Percentiles rank a stretch among this genome's conserved stretches.
phyloP scores from a whole-genome alignment of 495 filamentous ascomycete genomes.

The Talaromyces thailandensis region DNA sequence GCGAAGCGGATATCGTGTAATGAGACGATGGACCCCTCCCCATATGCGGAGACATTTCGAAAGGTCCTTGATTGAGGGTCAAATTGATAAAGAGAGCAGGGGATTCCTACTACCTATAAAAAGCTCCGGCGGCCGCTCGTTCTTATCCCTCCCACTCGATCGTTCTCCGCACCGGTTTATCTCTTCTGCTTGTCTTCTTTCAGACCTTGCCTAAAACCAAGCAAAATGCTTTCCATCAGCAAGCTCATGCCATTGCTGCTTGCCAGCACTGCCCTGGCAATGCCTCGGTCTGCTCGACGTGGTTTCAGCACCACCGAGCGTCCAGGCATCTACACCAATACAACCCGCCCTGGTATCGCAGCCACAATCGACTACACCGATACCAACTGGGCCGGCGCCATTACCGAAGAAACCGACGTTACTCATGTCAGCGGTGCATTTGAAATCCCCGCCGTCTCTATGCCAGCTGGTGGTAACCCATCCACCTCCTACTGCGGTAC shows the following conservation, averaged over 20 bases:
- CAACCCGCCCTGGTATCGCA: not conserved
- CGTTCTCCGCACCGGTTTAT: not conserved
- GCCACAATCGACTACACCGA: constrained; percentile 1
- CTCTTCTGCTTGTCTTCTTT: not conserved
- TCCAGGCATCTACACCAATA: not conserved
- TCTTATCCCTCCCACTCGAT: not conserved
- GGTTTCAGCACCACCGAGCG: not conserved
- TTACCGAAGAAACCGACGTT: constrained; percentile 10
- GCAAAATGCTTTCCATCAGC: not conserved
- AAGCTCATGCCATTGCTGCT: constrained; percentile 1
- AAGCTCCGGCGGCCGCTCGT: not conserved
- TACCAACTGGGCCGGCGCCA: constrained; percentile 3
- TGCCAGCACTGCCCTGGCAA: not conserved
- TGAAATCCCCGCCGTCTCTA: constrained; percentile 42
- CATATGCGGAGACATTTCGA: not conserved
- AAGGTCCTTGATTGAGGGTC: not conserved
- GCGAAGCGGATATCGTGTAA: not conserved
- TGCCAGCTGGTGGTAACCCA: constrained; percentile 22
- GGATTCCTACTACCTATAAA: not conserved
- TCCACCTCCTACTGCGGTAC: constrained; percentile 27
- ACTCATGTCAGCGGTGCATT: constrained; percentile 46
- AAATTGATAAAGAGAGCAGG: not conserved
- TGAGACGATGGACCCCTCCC: not conserved
- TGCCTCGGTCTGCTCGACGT: not conserved
- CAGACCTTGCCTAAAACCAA: not conserved